These are phyloP conservation scores for Pyracantha coccinea DNA, from an alignment of 331 rosid species.

Conservation along the genomic window DNA sequence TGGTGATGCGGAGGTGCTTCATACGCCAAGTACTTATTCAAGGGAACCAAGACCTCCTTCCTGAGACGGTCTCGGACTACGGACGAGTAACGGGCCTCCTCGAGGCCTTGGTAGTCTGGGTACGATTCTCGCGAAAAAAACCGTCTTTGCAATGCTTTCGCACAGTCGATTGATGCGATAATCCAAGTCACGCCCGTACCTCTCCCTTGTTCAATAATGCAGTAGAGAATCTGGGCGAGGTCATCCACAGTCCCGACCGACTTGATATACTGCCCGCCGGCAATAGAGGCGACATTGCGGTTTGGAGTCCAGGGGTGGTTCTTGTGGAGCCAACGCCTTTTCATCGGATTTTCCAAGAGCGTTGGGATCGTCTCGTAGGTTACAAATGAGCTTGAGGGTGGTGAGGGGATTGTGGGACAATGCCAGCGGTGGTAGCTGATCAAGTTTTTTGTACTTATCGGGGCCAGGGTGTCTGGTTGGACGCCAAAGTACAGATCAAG, in stretches of 20 bases:
- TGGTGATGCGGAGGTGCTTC: neutral
- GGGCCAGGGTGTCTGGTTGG: neutral
- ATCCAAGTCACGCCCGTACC: constrained; percentile 9
- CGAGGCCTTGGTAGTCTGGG: neutral
- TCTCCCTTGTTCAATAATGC: constrained; percentile 15
- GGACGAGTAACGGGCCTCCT: no score
- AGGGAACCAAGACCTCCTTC: constrained; percentile 7
- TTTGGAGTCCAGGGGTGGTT: constrained; percentile 45
- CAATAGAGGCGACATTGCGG: constrained; percentile 29
- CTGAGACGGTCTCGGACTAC: neutral
- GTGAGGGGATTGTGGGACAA: neutral
- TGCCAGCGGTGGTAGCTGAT: neutral
- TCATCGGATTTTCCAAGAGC: neutral
- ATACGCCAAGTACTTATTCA: neutral
- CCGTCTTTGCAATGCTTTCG: constrained; percentile 14
- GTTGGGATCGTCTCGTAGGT: no score
- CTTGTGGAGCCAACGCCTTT: constrained; percentile 19
- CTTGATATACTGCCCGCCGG: constrained; percentile 5
- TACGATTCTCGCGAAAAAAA: constrained; percentile 2
- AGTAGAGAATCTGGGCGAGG: neutral
- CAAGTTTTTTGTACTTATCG: no score
- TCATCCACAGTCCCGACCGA: no score
- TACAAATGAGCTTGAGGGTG: neutral
- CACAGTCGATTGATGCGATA: constrained; percentile 8
- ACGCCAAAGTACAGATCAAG: neutral